Evolutionary conservation across 768 basidiomycete genomes (phyloP).

Genomic region (Hygrocybe punicea): DNA sequence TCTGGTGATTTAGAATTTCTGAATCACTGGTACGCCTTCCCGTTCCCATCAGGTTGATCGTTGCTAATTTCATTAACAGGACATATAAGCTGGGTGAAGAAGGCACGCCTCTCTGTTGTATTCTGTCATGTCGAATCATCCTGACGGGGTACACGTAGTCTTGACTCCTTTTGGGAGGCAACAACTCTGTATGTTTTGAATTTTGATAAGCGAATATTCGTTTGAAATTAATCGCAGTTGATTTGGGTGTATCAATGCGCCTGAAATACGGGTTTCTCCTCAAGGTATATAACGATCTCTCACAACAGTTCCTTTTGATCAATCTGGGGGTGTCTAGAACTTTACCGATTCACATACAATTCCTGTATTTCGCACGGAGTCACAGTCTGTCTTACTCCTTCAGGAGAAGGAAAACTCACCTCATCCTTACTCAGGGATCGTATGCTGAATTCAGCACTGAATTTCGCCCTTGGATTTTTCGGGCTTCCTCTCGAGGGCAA

Average conservation of each 20-base stretch:
- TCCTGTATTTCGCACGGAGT: conserved; percentile 78
- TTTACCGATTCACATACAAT: conserved; percentile 58
- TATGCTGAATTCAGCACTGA: conserved; percentile 63
- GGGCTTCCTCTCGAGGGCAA: conserved; percentile 68
- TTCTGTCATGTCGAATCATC: neutral
- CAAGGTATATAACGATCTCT: conserved; percentile 36
- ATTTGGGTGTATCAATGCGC: conserved; percentile 66
- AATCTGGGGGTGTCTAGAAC: conserved; percentile 36
- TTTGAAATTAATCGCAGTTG: conserved; percentile 37
- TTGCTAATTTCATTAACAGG: conserved; percentile 41
- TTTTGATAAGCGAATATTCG: neutral
- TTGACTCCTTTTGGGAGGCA: conserved; percentile 89
- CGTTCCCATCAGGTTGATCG: conserved; percentile 3
- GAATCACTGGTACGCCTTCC: conserved; percentile 67
- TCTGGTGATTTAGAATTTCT: conserved; percentile 68
- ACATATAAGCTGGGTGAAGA: conserved; percentile 89
- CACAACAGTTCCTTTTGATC: neutral
- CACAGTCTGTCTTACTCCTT: conserved; percentile 46
- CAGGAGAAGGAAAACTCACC: neutral
- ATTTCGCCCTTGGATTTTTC: conserved; percentile 74
- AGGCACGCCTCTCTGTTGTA: conserved; percentile 36
- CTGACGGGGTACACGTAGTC: conserved; percentile 38
- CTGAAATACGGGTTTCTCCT: conserved; percentile 79
- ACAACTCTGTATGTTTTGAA: conserved; percentile 62
- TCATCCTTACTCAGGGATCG: conserved; percentile 50